Conservation (phyloP, 306 rosid species). For the Gleditsia sinensis region DNA sequence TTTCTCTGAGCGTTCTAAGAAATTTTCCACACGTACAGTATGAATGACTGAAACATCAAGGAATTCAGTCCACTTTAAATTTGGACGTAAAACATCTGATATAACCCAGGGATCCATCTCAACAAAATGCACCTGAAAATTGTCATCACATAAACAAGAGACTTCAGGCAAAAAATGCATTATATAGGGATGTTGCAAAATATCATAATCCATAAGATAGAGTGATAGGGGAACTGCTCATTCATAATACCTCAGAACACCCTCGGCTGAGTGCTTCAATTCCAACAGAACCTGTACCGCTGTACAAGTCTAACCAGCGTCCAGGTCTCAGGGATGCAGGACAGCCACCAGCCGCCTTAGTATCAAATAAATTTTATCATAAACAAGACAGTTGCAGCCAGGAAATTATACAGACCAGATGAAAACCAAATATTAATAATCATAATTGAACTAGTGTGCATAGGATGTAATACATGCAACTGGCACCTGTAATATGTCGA, state of each 20-base stretch:
- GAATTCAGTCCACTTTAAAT: constrained; percentile 85
- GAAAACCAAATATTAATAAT: constrained; percentile 4
- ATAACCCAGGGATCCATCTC: constrained; percentile 99
- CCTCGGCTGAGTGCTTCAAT: constrained; percentile 96
- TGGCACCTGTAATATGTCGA: constrained; percentile 84
- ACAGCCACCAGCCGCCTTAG: constrained; percentile 91
- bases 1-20: constrained; percentile 74
- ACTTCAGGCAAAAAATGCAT: constrained; percentile 5
- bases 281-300: constrained; percentile 99
- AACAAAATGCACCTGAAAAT: constrained; percentile 83
- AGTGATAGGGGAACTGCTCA: constrained; percentile 20
- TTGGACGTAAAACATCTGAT: constrained; percentile 79
- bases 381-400: constrained; percentile 7
- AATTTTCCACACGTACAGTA: constrained; percentile 74
- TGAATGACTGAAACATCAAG: constrained; percentile 82
- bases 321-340: constrained; percentile 92
- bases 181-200: not conserved
- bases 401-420: constrained; percentile 11
- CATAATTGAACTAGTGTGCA: constrained; percentile 2
- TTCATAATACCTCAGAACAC: constrained; percentile 75
- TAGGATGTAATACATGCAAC: constrained; percentile 10
- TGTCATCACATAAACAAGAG: constrained; percentile 20
- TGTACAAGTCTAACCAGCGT: constrained; percentile 95
- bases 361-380: constrained; percentile 28
- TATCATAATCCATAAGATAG: constrained; percentile 10